A percentile compares a stretch with the other conserved stretches of the same genome.
Evolutionary conservation across 345 rosid genomes (phyloP).

Genomic region (Melastoma malabathricum): DNA sequence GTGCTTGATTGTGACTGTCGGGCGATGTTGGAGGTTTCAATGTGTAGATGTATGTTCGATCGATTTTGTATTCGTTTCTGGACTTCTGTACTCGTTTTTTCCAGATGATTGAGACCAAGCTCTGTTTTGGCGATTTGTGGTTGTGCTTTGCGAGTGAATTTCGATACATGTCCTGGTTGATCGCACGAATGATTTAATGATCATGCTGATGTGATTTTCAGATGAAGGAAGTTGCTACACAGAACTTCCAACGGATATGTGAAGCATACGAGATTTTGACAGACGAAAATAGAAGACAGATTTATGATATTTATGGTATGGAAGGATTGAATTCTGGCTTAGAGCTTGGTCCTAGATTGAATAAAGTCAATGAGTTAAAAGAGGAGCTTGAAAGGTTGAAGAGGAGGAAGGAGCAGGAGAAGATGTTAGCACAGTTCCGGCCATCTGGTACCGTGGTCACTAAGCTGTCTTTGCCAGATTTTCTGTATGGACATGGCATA

Average conservation of each 20-base stretch:
- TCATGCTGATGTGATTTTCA: conserved; percentile 10
- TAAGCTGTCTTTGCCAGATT: conserved; percentile 57
- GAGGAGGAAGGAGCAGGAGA: conserved; percentile 52
- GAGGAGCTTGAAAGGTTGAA: conserved; percentile 69
- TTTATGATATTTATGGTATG: conserved; percentile 90
- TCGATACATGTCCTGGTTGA: no score
- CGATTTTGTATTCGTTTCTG: no score
- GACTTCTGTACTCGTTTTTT: background rate
- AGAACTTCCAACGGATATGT: conserved; percentile 80
- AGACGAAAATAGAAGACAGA: conserved; percentile 64
- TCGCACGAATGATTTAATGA: background rate
- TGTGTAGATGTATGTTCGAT: no score
- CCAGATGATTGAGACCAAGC: background rate
- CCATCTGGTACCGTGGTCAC: conserved; percentile 62
- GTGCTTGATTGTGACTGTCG: no score
- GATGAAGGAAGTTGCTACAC: conserved; percentile 88
- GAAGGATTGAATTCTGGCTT: conserved; percentile 79
- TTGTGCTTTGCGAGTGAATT: no score
- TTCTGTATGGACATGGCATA: conserved; percentile 69
- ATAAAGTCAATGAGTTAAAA: conserved; percentile 68
- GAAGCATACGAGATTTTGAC: conserved; percentile 85
- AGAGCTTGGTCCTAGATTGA: conserved; percentile 79
- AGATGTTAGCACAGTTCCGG: conserved; percentile 41
- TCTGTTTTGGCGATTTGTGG: background rate
- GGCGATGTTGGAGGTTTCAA: no score